Evolutionary conservation across 148 eudicot species (phyloP).

Genomic region (Euryodendron excelsum): DNA sequence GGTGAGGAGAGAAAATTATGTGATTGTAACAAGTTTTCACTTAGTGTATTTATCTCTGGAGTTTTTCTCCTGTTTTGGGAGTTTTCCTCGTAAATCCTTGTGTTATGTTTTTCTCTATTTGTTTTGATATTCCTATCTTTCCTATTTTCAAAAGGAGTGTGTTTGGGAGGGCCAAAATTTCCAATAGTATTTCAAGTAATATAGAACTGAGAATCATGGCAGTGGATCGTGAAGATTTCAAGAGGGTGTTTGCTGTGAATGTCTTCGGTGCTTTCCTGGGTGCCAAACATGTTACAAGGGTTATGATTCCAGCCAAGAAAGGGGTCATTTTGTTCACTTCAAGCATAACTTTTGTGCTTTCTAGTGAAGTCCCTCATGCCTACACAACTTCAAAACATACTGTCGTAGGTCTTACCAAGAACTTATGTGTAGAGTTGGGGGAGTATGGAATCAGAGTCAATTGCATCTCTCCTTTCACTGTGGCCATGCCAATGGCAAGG

Average conservation of each 20-base stretch:
- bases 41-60: too few relatives aligned
- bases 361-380: neutral
- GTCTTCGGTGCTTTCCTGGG: conserved; percentile 20
- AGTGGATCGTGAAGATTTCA: neutral
- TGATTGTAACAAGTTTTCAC: too few relatives aligned
- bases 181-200: conserved; percentile 9
- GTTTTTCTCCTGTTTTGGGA: too few relatives aligned
- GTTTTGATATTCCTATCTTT: too few relatives aligned
- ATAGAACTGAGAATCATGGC: neutral
- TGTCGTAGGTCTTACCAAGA: neutral
- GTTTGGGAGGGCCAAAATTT: too few relatives aligned
- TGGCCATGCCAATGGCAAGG: conserved; percentile 22
- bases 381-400: conserved; percentile 6
- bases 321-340: conserved; percentile 19
- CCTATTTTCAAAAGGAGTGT: too few relatives aligned
- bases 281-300: conserved; percentile 25
- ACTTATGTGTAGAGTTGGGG: conserved; percentile 34
- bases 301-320: conserved; percentile 15
- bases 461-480: conserved; percentile 32
- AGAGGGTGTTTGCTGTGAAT: conserved; percentile 23
- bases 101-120: too few relatives aligned
- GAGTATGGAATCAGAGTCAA: conserved; percentile 42
- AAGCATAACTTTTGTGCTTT: neutral
- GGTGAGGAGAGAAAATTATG: too few relatives aligned
- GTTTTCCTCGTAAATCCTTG: too few relatives aligned